Evolutionary conservation across 768 basidiomycete genomes (phyloP).

Genomic region (Dentipellis sp.): DNA sequence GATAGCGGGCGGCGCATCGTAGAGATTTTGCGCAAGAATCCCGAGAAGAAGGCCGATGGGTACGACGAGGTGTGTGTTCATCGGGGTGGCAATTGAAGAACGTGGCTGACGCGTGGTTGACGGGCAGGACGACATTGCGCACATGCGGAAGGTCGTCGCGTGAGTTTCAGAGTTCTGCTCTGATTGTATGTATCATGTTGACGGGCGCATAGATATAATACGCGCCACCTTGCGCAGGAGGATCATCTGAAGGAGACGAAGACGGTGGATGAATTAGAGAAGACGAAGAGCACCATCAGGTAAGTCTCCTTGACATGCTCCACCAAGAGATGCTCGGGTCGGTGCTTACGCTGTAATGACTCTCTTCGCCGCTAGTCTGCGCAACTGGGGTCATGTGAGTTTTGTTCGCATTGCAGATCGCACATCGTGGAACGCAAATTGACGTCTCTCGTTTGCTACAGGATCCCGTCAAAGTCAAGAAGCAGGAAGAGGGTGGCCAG

Average conservation of each 20-base stretch:
- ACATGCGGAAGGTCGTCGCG: slow-evolving; percentile 26
- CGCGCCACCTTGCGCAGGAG: slow-evolving; percentile 24
- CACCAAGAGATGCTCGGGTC: neutral
- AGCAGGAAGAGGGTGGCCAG: slow-evolving; percentile 12
- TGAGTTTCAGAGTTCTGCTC: slow-evolving; percentile 3
- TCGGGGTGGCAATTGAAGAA: neutral
- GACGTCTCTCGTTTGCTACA: slow-evolving; percentile 2
- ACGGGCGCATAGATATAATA: slow-evolving; percentile 17
- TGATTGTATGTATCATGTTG: neutral
- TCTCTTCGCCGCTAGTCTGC: slow-evolving; percentile 12
- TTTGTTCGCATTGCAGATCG: neutral
- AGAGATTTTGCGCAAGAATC: slow-evolving; percentile 26
- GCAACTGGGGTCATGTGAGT: slow-evolving; percentile 27
- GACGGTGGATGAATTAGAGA: slow-evolving; percentile 21
- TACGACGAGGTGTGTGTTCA: slow-evolving; percentile 21
- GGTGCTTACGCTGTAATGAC: neutral
- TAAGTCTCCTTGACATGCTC: neutral
- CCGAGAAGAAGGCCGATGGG: slow-evolving; percentile 18
- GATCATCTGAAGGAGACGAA: slow-evolving; percentile 23
- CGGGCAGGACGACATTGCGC: slow-evolving; percentile 21
- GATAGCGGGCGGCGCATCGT: slow-evolving; percentile 26
- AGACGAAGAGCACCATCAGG: slow-evolving; percentile 26
- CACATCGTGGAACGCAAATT: neutral
- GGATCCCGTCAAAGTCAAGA: slow-evolving; percentile 22
- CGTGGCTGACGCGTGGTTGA: neutral